Conservation (phyloP, 108 stramenopile species). For the Cylindrotheca fusiformis region DNA sequence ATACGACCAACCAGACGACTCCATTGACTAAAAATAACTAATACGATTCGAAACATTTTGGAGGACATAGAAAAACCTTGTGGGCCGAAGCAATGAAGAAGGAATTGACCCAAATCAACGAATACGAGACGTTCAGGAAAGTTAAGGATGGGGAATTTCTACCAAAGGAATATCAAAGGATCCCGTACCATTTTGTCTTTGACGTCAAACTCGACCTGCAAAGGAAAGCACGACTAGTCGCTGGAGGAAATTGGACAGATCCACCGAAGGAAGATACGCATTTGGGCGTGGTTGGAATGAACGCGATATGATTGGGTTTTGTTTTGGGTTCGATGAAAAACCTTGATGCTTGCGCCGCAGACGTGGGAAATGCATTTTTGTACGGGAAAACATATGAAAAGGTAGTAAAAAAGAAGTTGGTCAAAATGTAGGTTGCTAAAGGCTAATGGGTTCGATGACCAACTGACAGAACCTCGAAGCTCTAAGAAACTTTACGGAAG, state of each 20-base stretch:
- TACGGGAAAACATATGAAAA: conserved; percentile 26
- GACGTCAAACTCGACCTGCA: conserved; percentile 26
- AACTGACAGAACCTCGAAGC: no score
- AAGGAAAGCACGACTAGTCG: conserved; percentile 21
- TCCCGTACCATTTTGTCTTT: conserved; percentile 20
- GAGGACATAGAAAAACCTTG: conserved; percentile 18
- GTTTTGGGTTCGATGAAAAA: conserved; percentile 33
- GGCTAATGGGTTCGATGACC: no score
- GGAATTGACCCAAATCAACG: conserved; percentile 16
- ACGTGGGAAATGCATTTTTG: conserved; percentile 22
- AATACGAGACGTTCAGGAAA: conserved; percentile 10
- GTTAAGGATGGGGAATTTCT: neutral
- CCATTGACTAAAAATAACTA: no score
- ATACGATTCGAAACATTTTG: no score
- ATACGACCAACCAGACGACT: no score
- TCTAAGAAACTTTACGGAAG: no score
- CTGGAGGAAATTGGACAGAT: conserved; percentile 18
- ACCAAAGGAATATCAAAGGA: conserved; percentile 14
- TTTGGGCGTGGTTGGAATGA: conserved; percentile 21
- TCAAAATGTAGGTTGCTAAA: no score
- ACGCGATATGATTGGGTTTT: conserved; percentile 36
- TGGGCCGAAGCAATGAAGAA: conserved; percentile 25
- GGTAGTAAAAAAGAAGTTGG: no score
- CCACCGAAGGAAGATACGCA: conserved; percentile 17
- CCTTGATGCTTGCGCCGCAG: conserved; percentile 24